Evolutionary conservation across 305 asterid species (phyloP).

Genomic region (Fraxinus floribunda): DNA sequence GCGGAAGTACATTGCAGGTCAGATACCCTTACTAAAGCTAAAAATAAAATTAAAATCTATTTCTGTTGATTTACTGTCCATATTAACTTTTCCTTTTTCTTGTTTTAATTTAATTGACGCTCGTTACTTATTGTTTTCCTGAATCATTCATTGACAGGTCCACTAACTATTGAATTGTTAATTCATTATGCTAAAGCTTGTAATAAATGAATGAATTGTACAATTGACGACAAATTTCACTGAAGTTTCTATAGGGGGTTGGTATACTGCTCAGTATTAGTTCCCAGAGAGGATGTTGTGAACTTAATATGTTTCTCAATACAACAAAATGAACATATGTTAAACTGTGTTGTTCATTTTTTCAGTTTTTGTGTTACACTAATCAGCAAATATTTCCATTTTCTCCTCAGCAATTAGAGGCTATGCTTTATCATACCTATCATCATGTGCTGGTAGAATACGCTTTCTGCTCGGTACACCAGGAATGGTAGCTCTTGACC

Average conservation of each 20-base stretch:
- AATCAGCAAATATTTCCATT: too few species aligned
- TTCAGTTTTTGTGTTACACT: too few species aligned
- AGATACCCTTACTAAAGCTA: constrained; percentile 25
- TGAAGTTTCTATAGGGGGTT: not conserved
- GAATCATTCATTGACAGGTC: constrained; percentile 17
- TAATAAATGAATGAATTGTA: constrained; percentile 9
- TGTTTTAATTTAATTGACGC: constrained; percentile 1
- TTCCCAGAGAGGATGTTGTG: not conserved
- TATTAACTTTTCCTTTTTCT: not conserved
- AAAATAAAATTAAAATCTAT: not conserved
- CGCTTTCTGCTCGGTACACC: constrained; percentile 96
- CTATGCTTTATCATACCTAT: constrained; percentile 90
- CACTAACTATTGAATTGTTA: constrained; percentile 10
- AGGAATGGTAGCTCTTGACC: constrained; percentile 99
- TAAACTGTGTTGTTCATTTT: constrained; percentile 13
- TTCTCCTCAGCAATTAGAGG: constrained; percentile 83
- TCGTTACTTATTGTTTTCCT: constrained; percentile 10
- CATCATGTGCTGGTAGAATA: constrained; percentile 96
- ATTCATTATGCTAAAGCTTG: constrained; percentile 12
- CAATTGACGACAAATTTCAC: not conserved
- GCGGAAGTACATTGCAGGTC: constrained; percentile 99
- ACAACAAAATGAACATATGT: constrained; percentile 7
- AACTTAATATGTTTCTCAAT: constrained; percentile 1
- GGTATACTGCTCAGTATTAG: not conserved
- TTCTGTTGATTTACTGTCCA: constrained; percentile 23